Evolutionary conservation across 2,329 filamentous ascomycete genomes (phyloP).

Genomic region (Harringtonia aguacate): DNA sequence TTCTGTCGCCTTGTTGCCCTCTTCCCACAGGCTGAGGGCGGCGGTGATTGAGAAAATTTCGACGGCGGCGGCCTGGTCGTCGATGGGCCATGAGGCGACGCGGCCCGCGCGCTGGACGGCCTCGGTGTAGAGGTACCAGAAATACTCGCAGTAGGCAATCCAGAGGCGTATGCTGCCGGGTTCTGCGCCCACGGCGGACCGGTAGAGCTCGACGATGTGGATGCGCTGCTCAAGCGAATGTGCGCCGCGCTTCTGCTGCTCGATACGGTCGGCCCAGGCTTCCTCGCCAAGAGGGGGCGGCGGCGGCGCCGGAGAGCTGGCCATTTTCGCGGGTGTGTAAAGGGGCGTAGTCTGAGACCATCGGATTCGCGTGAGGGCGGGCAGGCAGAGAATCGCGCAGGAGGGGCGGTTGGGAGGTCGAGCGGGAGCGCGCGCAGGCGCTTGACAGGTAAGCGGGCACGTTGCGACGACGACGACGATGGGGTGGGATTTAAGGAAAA

Average conservation of each 20-base stretch:
- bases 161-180: conserved; percentile 64
- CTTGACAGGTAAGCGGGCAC: not conserved
- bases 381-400: not conserved
- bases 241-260: conserved; percentile 55
- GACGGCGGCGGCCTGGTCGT: conserved; percentile 57
- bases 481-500: not conserved
- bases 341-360: conserved; percentile 5
- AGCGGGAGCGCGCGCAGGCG: not conserved
- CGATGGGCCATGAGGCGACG: conserved; percentile 48
- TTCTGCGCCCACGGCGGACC: conserved; percentile 59
- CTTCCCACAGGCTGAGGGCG: conserved; percentile 58
- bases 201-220: conserved; percentile 60
- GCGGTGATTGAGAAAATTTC: conserved; percentile 61
- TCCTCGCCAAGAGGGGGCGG: conserved; percentile 57
- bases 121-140: conserved; percentile 59
- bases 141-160: conserved; percentile 69
- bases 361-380: conserved; percentile 5
- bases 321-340: conserved; percentile 11
- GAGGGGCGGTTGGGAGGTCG: not conserved
- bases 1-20: conserved; percentile 60
- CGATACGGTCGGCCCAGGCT: conserved; percentile 66
- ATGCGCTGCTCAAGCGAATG: conserved; percentile 56
- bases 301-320: conserved; percentile 12
- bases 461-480: not conserved
- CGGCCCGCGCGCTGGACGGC: conserved; percentile 43